Evolutionary conservation across 768 basidiomycete genomes (phyloP).

Genomic region (Boletus rufocinnamomeus): DNA sequence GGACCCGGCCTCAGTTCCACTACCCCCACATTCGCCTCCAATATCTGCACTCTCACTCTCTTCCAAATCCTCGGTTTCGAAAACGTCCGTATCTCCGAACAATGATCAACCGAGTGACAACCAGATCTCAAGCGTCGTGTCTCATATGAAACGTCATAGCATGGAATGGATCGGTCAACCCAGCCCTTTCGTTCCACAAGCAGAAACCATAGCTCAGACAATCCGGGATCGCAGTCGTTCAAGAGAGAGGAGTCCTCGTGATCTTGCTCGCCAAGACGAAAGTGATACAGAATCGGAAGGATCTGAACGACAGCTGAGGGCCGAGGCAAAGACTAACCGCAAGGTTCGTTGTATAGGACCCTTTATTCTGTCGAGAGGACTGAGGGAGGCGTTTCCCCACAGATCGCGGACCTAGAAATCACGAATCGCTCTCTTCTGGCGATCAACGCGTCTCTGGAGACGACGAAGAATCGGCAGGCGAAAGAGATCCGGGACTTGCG

Average conservation of each 20-base stretch:
- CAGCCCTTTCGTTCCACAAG: slow-evolving; percentile 15
- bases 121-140: slow-evolving; percentile 45
- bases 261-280: slow-evolving; percentile 26
- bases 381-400: slow-evolving; percentile 7
- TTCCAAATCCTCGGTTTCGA: slow-evolving; percentile 70
- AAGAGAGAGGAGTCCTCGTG: slow-evolving; percentile 17
- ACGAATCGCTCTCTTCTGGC: slow-evolving; percentile 83
- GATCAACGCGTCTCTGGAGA: slow-evolving; percentile 83
- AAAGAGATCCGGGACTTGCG: slow-evolving; percentile 85
- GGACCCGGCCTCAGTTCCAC: slow-evolving; percentile 58
- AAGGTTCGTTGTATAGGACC: slow-evolving; percentile 53
- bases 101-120: slow-evolving; percentile 40
- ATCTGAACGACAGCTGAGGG: slow-evolving; percentile 57
- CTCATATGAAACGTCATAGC: slow-evolving; percentile 42
- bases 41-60: slow-evolving; percentile 72
- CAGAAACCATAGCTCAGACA: slow-evolving; percentile 12
- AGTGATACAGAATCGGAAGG: slow-evolving; percentile 37
- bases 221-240: slow-evolving; percentile 27
- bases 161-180: slow-evolving; percentile 23
- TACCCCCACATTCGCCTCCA: slow-evolving; percentile 71
- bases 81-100: slow-evolving; percentile 46
- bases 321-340: slow-evolving; percentile 81
- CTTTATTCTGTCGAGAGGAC: neutral
- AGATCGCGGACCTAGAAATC: slow-evolving; percentile 94
- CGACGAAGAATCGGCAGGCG: slow-evolving; percentile 75